Evolutionary conservation across 2,329 filamentous ascomycete species (phyloP).

Genomic region (Aspergillus quadrilineatus): DNA sequence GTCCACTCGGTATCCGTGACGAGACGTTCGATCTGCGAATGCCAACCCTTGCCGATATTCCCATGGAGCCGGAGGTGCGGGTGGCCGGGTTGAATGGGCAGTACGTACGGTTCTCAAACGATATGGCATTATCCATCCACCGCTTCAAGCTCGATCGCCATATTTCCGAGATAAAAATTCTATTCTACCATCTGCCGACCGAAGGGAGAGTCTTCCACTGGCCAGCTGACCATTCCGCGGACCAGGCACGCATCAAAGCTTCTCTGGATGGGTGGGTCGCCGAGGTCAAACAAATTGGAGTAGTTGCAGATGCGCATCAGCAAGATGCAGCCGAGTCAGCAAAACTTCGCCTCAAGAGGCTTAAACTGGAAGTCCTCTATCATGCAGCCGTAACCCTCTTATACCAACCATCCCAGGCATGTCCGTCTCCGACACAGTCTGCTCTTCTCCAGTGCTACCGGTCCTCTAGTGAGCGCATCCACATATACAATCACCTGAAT

Average conservation of each 20-base stretch:
- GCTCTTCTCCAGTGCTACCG: conserved; percentile 34
- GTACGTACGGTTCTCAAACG: background rate
- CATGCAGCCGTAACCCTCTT: conserved; percentile 36
- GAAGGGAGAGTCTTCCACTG: conserved; percentile 18
- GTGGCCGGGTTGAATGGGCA: background rate
- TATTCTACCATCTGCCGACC: conserved; percentile 28
- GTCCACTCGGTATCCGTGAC: conserved; percentile 39
- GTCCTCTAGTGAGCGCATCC: conserved; percentile 26
- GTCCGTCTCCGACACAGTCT: conserved; percentile 29
- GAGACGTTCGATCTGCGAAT: conserved; percentile 38
- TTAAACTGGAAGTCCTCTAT: conserved; percentile 35
- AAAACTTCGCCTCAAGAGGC: conserved; percentile 13
- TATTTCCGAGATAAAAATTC: conserved; percentile 30
- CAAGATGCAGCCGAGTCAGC: conserved; percentile 6
- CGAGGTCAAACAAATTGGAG: conserved; percentile 5
- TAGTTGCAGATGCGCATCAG: background rate
- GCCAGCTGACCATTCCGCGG: conserved; percentile 19
- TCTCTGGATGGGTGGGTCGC: conserved; percentile 25
- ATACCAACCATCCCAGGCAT: conserved; percentile 39
- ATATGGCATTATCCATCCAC: conserved; percentile 25
- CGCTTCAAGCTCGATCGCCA: conserved; percentile 29
- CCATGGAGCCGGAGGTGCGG: background rate
- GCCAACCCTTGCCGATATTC: conserved; percentile 17
- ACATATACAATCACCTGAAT: conserved; percentile 34
- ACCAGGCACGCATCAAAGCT: conserved; percentile 21